Conservation (phyloP, 805 yeast species). For the Nakazawaea populi region DNA sequence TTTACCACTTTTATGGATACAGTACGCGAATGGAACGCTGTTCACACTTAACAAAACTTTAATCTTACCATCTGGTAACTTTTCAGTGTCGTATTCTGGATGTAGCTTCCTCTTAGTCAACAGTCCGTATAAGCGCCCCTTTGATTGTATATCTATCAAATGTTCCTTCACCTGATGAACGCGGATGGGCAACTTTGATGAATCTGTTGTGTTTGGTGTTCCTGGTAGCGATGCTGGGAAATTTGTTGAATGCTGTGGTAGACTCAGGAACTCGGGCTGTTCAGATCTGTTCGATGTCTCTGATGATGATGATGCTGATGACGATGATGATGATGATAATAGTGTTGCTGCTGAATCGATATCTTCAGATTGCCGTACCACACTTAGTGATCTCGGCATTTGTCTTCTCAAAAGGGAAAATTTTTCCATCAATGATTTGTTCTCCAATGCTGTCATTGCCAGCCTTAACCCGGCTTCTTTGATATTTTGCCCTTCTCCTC, state of each 20-base stretch:
- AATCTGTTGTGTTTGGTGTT: background rate
- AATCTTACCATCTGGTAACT: conserved; percentile 16
- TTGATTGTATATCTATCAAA: conserved; percentile 20
- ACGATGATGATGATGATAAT: background rate
- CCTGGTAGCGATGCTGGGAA: background rate
- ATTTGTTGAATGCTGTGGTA: background rate
- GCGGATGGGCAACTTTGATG: background rate
- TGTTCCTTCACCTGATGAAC: conserved; percentile 1
- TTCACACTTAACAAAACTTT: conserved; percentile 23
- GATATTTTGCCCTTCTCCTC: conserved; percentile 61
- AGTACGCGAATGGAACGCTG: conserved; percentile 26
- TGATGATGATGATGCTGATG: background rate
- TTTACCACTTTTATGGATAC: conserved; percentile 28
- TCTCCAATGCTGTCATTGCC: conserved; percentile 71
- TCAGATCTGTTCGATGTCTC: background rate
- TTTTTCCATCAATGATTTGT: conserved; percentile 55
- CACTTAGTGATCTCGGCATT: conserved; percentile 30
- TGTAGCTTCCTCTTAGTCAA: conserved; percentile 16
- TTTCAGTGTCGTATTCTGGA: conserved; percentile 26
- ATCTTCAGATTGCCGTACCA: background rate
- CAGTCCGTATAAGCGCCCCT: conserved; percentile 25
- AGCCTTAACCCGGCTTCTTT: conserved; percentile 82
- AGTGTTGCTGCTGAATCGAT: background rate
- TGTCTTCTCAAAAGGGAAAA: conserved; percentile 53
- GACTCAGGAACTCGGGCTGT: background rate